Evolutionary conservation across 2,329 filamentous ascomycete species (phyloP).

Genomic region (Colletotrichum zoysiae): DNA sequence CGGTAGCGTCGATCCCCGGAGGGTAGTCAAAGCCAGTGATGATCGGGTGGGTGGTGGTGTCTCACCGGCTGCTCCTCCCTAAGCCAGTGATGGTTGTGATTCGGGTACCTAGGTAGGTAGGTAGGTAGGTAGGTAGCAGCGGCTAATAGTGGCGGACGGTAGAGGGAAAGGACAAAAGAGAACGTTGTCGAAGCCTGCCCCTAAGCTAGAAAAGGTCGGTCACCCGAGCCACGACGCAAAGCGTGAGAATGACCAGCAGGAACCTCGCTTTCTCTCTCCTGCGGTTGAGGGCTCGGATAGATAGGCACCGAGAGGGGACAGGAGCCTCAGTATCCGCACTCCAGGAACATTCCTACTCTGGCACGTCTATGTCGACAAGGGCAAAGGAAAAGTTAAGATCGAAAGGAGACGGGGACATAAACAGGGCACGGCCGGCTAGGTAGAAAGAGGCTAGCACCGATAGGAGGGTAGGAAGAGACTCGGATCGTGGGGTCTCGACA

Average conservation of each 20-base stretch:
- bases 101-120: background rate
- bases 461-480: slow-evolving; percentile 1
- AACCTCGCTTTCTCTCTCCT: slow-evolving; percentile 1
- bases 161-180: slow-evolving; percentile 4
- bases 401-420: slow-evolving; percentile 17
- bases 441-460: slow-evolving; percentile 22
- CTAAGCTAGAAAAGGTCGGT: slow-evolving; percentile 4
- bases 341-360: slow-evolving; percentile 14
- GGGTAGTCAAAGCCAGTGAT: slow-evolving; percentile 12
- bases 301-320: background rate
- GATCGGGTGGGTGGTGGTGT: slow-evolving; percentile 4
- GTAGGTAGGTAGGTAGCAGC: slow-evolving; percentile 4
- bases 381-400: slow-evolving; percentile 6
- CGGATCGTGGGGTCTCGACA: background rate
- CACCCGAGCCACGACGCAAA: background rate
- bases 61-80: slow-evolving; percentile 11
- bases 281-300: slow-evolving; percentile 10
- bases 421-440: slow-evolving; percentile 23
- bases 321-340: background rate
- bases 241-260: slow-evolving; percentile 2
- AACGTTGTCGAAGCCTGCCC: background rate
- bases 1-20: slow-evolving; percentile 37
- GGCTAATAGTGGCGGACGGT: background rate
- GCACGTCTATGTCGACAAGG: slow-evolving; percentile 15
- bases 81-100: slow-evolving; percentile 9